Evolutionary conservation across 2,329 filamentous ascomycete genomes (phyloP).

Genomic region (Fusarium sambucinum): DNA sequence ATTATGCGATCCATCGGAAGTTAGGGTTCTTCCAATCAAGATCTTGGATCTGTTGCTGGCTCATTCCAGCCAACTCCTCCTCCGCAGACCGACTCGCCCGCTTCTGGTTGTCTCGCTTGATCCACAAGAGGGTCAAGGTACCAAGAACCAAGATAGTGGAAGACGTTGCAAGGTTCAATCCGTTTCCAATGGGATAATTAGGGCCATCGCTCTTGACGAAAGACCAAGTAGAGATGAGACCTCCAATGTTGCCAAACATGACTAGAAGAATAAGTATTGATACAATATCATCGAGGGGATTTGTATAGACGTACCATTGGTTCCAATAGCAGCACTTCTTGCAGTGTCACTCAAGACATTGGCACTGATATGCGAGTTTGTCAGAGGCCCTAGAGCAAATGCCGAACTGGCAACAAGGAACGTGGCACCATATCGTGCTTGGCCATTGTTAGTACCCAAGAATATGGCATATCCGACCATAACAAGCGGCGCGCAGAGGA

Average conservation of each 20-base stretch:
- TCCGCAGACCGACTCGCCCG: constrained; percentile 48
- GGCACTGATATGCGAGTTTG: constrained; percentile 62
- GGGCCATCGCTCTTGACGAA: constrained; percentile 73
- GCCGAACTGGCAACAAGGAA: constrained; percentile 69
- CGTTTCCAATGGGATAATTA: constrained; percentile 76
- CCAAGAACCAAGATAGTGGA: constrained; percentile 63
- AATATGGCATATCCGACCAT: constrained; percentile 80
- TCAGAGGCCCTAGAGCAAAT: constrained; percentile 44
- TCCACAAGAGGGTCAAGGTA: constrained; percentile 66
- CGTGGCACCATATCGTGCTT: constrained; percentile 75
- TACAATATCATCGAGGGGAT: rapidly evolving
- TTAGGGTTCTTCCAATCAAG: constrained; percentile 75
- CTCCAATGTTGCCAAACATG: constrained; percentile 79
- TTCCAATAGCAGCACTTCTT: constrained; percentile 73
- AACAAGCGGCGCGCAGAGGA: constrained; percentile 69
- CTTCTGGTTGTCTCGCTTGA: constrained; percentile 69
- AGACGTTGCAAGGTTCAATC: constrained; percentile 72
- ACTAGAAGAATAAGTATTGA: constrained; percentile 50
- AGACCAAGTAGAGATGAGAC: constrained; percentile 72
- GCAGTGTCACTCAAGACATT: constrained; percentile 80
- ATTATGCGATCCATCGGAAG: constrained; percentile 65
- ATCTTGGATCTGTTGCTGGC: constrained; percentile 66
- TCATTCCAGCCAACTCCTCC: constrained; percentile 65
- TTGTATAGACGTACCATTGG: constrained; percentile 52
- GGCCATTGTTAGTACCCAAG: constrained; percentile 64